Evolutionary conservation across 129 eudicot species (phyloP), one percentile per base, ranked within the genome.

Genomic region (Kitagawia praeruptora): DNA sequence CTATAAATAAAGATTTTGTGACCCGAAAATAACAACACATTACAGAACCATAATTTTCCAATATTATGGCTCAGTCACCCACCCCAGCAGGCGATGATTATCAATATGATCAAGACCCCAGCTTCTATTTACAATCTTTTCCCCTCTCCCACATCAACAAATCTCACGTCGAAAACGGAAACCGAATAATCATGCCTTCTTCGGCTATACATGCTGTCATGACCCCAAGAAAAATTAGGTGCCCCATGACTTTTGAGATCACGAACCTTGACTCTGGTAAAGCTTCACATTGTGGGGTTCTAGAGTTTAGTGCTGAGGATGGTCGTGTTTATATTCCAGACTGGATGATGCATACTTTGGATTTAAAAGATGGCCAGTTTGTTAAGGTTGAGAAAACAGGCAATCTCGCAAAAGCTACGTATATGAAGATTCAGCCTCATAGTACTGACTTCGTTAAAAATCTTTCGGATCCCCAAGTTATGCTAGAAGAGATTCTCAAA

Each of bases 361-460:
- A 1, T 3, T 10, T 81, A 15, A 13, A 34, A 5, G 70, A 81
- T 4, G 80, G 80, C 5, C 54, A 76, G 11, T 67, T 46, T 10
- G 72, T 81, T 13, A 21, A 4, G 27, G 10, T 82, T 23, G 67
- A n/a, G 39, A 74, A 69, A 74, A 42, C 66, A 0, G n/a, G 25
- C 12, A 64, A 28, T 64, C 84, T 86, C 4, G 77, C 79, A 11
- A 73, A 73, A 66, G 86, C 80, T 6, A 78, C 51, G 3, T 75
- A 77, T 79, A 77, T 86, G 8, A 86, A 83, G 73, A 45, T 86
- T 31, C 87, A 83, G 64, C 87, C 89, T 3, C 89, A 86, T 38
- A 67, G 15, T 6, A 77, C 69, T 1, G 77, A 78, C 16, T 86
- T 86, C 25, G 63, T 58, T 2, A 74, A 44, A 54, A 44, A 48